Percentiles rank a stretch among this genome's conserved stretches.
These are phyloP conservation scores for Aureobasidium sp. DNA, from an alignment of 2,329 filamentous ascomycete species.

Conservation along the genomic window DNA sequence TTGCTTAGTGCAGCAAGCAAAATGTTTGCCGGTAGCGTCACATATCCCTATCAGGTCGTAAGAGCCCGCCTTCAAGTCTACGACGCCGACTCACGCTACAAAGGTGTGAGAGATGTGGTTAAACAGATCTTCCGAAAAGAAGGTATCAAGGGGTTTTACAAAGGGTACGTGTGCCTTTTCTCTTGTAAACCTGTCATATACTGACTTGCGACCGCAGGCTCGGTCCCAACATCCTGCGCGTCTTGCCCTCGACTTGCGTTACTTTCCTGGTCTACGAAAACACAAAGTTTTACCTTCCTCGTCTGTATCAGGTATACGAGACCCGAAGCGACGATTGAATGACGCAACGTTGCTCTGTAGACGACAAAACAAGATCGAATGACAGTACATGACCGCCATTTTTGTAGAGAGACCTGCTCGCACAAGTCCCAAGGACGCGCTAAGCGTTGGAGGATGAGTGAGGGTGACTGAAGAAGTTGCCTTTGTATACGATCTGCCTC, in stretches of 20 bases:
- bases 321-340: background rate
- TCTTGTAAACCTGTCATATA: background rate
- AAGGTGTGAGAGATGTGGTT: slow-evolving; percentile 64
- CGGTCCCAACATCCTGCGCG: slow-evolving; percentile 81
- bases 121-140: slow-evolving; percentile 70
- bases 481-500: too few relatives aligned
- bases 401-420: too few relatives aligned
- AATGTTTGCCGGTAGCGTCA: slow-evolving; percentile 78
- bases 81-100: slow-evolving; percentile 68
- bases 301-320: slow-evolving; percentile 25
- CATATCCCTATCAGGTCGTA: slow-evolving; percentile 93
- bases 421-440: too few relatives aligned
- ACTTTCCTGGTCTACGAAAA: slow-evolving; percentile 98
- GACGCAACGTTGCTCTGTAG: background rate
- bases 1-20: slow-evolving; percentile 74
- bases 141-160: slow-evolving; percentile 79
- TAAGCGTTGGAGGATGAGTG: too few relatives aligned
- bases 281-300: slow-evolving; percentile 62
- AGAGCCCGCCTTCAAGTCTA: slow-evolving; percentile 85
- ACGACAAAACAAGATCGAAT: background rate
- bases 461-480: too few relatives aligned
- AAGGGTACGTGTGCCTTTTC: slow-evolving; percentile 47
- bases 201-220: slow-evolving; percentile 24
- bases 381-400: background rate
- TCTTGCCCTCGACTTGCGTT: slow-evolving; percentile 90